Conservation (phyloP, 352 stramenopile genomes). For the Phytophthora palmivora region DNA sequence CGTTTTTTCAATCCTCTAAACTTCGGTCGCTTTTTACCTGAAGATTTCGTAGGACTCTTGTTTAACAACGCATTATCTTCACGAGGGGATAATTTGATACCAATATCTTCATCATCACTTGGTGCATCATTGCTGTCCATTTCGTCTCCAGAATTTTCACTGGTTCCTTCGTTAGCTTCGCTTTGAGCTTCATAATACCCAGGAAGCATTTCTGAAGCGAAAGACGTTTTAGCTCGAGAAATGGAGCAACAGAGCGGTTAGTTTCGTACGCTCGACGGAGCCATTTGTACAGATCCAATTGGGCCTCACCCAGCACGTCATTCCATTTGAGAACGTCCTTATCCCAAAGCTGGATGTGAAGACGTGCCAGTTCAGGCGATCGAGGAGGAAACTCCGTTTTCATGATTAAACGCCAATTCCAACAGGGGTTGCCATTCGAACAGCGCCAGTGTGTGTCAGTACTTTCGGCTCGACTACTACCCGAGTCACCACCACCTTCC, state of each 20-base stretch:
- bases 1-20: background rate
- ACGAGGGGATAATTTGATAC: conserved; percentile 10
- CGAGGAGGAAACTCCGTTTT: conserved; percentile 82
- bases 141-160: background rate
- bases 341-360: conserved; percentile 94
- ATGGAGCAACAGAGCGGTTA: conserved; percentile 64
- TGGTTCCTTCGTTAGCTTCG: background rate
- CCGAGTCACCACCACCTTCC: conserved; percentile 46
- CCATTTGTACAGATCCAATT: conserved; percentile 89
- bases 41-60: conserved; percentile 13
- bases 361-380: conserved; percentile 80
- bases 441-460: conserved; percentile 94
- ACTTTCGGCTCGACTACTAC: conserved; percentile 38
- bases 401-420: conserved; percentile 94
- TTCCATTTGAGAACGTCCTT: conserved; percentile 94
- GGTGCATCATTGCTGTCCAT: conserved; percentile 13
- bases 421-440: conserved; percentile 90
- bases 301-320: conserved; percentile 87
- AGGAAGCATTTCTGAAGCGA: conserved; percentile 9
- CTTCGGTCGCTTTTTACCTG: conserved; percentile 3
- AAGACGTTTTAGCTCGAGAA: conserved; percentile 63
- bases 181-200: background rate
- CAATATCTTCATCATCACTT: conserved; percentile 22
- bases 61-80: conserved; percentile 54
- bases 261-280: conserved; percentile 68